Evolutionary conservation across 441 rosid species (phyloP), one percentile per base, ranked within the genome.

Genomic region (Arabidopsis lyrata): DNA sequence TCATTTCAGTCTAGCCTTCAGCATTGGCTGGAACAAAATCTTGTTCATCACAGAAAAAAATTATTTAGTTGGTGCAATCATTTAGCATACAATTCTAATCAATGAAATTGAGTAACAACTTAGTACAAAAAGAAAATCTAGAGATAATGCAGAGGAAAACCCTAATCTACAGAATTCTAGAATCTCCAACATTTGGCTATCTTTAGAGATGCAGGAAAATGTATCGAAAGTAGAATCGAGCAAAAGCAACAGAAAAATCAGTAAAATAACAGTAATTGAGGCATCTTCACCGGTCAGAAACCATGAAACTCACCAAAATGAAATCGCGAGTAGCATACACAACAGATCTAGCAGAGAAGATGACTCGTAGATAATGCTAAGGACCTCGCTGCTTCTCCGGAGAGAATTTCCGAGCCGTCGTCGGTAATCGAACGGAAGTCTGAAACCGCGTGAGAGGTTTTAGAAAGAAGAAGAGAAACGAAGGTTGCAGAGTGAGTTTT

Each of bases 1-100:
- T 95, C 97, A 90, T 90, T 63, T 73, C 77, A 76, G 50, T 73
- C 79, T 69, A 82, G 54, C 72, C 70, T 83, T 86, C 84, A 84
- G 82, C 86, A 87, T 84, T 78, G 73, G 74, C 75, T 81, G 74
- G n/a, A 41, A 72, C 42, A 31, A 48, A 57, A 32, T 35, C 63
- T 11, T 52, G 24, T 73, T 48, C 53, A 65, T 42, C 72, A 66
- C 5, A 61, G 12, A 76, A 29, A 29, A 38, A 27, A 61, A 24
- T 1, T 8, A 15, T 53, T 54, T 42, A 72, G 76, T 31, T 15
- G 45, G 42, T 20, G 29, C 22, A 39, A 12, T 15, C 32, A 48
- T 9, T 36, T 0, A 44, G 45, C 29, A 35, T 32, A 24, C 55
- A 50, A 29, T 12, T 50, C 16, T 13, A 31, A 31, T 11, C 41